Evolutionary conservation across 1,139 yeast species (phyloP).

Genomic region (Nakaseomyces sp.): DNA sequence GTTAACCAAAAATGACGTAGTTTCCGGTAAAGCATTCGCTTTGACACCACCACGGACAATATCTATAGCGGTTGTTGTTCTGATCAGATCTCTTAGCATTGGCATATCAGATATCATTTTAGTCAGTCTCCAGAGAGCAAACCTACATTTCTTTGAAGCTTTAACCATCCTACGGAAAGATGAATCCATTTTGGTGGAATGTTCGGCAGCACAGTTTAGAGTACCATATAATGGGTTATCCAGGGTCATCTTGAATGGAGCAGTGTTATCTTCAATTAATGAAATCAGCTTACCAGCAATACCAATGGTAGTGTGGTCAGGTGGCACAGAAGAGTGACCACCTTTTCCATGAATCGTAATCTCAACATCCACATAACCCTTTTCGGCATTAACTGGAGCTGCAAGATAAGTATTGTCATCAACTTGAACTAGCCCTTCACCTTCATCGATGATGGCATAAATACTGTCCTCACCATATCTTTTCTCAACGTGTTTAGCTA

Average conservation of each 20-base stretch:
- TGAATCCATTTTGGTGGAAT: slow-evolving; percentile 21
- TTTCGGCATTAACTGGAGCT: slow-evolving; percentile 55
- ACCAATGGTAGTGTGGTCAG: slow-evolving; percentile 69
- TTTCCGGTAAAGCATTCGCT: slow-evolving; percentile 68
- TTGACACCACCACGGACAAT: slow-evolving; percentile 53
- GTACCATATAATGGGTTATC: slow-evolving; percentile 42
- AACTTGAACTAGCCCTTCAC: slow-evolving; percentile 36
- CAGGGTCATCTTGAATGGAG: slow-evolving; percentile 36
- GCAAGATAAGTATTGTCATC: slow-evolving; percentile 44
- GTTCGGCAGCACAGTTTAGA: slow-evolving; percentile 41
- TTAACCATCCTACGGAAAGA: slow-evolving; percentile 18
- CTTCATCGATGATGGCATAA: slow-evolving; percentile 58
- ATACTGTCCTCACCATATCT: slow-evolving; percentile 49
- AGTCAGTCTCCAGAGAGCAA: slow-evolving; percentile 14
- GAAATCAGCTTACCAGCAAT: slow-evolving; percentile 46
- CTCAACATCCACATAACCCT: slow-evolving; percentile 49
- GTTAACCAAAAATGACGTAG: slow-evolving; percentile 44
- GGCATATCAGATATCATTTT: slow-evolving; percentile 27
- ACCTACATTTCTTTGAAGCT: slow-evolving; percentile 17
- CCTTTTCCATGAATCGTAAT: slow-evolving; percentile 50
- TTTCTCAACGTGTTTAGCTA: slow-evolving; percentile 38
- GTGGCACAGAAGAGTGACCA: slow-evolving; percentile 70
- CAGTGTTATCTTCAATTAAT: slow-evolving; percentile 44
- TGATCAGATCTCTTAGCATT: slow-evolving; percentile 35
- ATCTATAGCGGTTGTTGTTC: slow-evolving; percentile 56